Evolutionary conservation across 2,329 filamentous ascomycete genomes (phyloP), one percentile per base, ranked within the genome.

Genomic region (Lasiodiplodia sp.): DNA sequence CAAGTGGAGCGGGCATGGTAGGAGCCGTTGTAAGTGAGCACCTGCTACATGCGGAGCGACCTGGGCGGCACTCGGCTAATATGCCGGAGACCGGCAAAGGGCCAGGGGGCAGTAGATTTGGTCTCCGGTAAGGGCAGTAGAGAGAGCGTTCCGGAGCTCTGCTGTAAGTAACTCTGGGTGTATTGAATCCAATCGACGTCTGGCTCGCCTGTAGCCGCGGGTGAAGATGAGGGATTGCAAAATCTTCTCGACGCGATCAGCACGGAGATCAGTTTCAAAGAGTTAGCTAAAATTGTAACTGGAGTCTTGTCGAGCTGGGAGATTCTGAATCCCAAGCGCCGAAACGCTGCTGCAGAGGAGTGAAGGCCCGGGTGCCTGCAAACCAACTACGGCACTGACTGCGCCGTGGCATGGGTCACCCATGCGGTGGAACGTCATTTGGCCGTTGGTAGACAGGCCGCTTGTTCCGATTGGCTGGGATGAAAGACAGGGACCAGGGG

Each of bases 401-500:
- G 53, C 53, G n/a, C 16, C 53, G n/a, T 3, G 55, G 34, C 55
- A 37, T 12, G 47, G 47, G 25, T n/a, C 47, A 52, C 21, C 28
- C 60, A 52, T 52, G 47, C n/a, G 60, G 38, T 38, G 47, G 60
- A 14, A 64, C 28, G 21, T 64, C 40, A 34, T 25, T n/a, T 23
- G 47, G 60, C 11, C 44, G 25, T 21, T 52, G 44, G 44, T 25
- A 37, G 28, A 37, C 16, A 25, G 31, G 47, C 60, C 60, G 60
- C 3, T 3, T 4, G 18, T 25, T 64, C 60, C 60, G 60, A 64
- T 64, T 64, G 47, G 60, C 12, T 12, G n/a, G 11, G 4, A n/a
- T 12, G 34, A 8, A n/a, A 8, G 31, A 38, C 31, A 64, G 31
- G n/a, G 44, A 25, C 47, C 44, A 52, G 60, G 47, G 47, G 47